Evolutionary conservation across 352 stramenopile species (phyloP), one percentile per base, ranked within the genome.

Genomic region (Globisporangium spinosum): DNA sequence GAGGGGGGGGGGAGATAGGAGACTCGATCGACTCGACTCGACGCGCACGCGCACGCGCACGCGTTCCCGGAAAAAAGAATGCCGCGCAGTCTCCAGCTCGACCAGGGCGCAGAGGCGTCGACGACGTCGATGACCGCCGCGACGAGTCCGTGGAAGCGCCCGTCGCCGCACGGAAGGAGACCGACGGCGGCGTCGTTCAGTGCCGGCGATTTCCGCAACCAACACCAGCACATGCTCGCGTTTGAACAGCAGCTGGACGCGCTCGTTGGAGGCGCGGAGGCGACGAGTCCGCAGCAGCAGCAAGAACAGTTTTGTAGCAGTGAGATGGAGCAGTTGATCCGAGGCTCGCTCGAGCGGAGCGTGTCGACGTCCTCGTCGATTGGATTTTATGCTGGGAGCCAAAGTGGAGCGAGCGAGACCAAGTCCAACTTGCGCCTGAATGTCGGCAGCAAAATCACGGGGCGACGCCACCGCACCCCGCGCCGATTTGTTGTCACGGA

Each of bases 401-500:
- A 61, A 45, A 40, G 40, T 53, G 35, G 29, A 38, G 23, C 64
- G 54, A 64, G 43, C 29, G 55, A 57, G 27, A 34, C 32, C 25
- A 53, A 56, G 17, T 58, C 29, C 13, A 58, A 34, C 55, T 29
- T 38, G 43, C 56, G 49, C 22, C 9, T 55, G 59, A 54, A 54
- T 32, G 22, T n/a, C 13, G 29, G 35, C 32, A 53, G 40, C 47
- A 88, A 88, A 71, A 86, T 88, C 58, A 88, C 80, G 25, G 77
- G 81, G 43, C 78, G 84, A 17, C 85, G 84, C 22, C 75, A 78
- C 47, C 78, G 82, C 23, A 81, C 76, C 35, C 82, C 85, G 43
- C 72, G 81, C 2, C 85, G 85, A 40, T 93, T 93, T 47, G 85
- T 90, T 32, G 73, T 93, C 23, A 93, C 85, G 17, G 85, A 93